These are phyloP conservation scores for Boletus reticulatus DNA, from an alignment of 768 basidiomycete species.

Conservation along the genomic window DNA sequence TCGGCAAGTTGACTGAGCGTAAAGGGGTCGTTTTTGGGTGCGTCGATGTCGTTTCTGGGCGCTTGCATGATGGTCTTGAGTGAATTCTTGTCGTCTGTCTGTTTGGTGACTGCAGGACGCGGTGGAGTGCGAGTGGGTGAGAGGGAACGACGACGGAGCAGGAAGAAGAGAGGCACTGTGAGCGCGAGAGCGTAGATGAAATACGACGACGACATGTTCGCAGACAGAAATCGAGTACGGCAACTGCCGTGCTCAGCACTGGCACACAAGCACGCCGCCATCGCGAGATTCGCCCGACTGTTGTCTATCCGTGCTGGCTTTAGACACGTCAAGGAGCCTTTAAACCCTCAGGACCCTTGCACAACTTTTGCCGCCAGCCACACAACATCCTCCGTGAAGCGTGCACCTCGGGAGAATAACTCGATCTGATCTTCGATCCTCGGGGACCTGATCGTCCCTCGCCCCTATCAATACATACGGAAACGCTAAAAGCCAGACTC, in stretches of 20 bases:
- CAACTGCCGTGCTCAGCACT: not conserved
- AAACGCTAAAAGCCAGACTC: too few relatives aligned
- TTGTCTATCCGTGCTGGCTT: too few relatives aligned
- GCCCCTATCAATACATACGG: slow-evolving; percentile 20
- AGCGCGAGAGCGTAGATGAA: slow-evolving; percentile 33
- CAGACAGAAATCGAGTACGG: slow-evolving; percentile 2
- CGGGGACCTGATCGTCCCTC: slow-evolving; percentile 27
- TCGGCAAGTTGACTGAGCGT: slow-evolving; percentile 63
- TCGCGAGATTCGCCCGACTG: too few relatives aligned
- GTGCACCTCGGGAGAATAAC: slow-evolving; percentile 14
- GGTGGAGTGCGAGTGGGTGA: not conserved
- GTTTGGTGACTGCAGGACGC: slow-evolving; percentile 6
- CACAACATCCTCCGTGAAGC: slow-evolving; percentile 17
- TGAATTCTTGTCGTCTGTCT: slow-evolving; percentile 27
- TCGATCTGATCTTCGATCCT: slow-evolving; percentile 32
- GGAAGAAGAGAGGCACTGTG: slow-evolving; percentile 29
- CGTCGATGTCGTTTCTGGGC: slow-evolving; percentile 53
- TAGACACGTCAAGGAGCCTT: slow-evolving; percentile 16
- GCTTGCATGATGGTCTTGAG: slow-evolving; percentile 73
- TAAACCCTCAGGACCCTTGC: slow-evolving; percentile 5
- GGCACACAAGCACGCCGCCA: too few relatives aligned
- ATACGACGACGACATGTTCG: slow-evolving; percentile 4
- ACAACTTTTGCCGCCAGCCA: slow-evolving; percentile 7
- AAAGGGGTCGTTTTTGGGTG: slow-evolving; percentile 79
- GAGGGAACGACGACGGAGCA: slow-evolving; percentile 16